Percentiles rank a stretch among this genome's conserved stretches.
phyloP scores from a whole-genome alignment of 805 yeast species.

The Hanseniaspora pseudoguilliermondii region DNA sequence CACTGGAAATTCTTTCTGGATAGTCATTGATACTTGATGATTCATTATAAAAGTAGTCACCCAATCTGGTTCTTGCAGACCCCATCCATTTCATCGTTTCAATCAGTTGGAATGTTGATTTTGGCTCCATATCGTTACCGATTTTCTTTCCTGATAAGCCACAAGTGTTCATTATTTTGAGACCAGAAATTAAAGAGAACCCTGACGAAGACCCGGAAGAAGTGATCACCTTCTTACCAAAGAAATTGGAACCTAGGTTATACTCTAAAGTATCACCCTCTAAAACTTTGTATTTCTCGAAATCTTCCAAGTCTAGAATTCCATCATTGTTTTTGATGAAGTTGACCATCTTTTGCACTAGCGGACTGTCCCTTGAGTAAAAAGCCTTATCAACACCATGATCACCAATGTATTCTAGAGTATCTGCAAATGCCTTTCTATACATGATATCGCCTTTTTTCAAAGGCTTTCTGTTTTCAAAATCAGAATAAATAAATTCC shows the following conservation, averaged over 20 bases:
- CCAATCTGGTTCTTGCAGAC: conserved; percentile 71
- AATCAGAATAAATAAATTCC: conserved; percentile 38
- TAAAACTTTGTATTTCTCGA: conserved; percentile 44
- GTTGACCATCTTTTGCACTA: conserved; percentile 47
- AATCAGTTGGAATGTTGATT: conserved; percentile 51
- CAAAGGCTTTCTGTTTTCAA: conserved; percentile 25
- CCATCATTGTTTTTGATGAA: conserved; percentile 51
- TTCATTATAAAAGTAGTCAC: conserved; percentile 38
- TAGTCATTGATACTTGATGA: conserved; percentile 18
- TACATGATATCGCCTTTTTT: conserved; percentile 46
- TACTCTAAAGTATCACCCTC: conserved; percentile 28
- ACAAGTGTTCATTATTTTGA: conserved; percentile 46
- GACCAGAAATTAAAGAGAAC: conserved; percentile 62
- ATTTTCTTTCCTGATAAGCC: conserved; percentile 15
- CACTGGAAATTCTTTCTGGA: conserved; percentile 32
- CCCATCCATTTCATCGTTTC: conserved; percentile 94
- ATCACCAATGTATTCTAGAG: conserved; percentile 54
- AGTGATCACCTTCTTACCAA: conserved; percentile 15
- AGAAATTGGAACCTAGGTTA: conserved; percentile 21
- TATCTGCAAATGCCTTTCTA: conserved; percentile 52
- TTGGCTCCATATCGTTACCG: conserved; percentile 36
- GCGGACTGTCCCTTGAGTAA: conserved; percentile 70
- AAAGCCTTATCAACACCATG: conserved; percentile 68
- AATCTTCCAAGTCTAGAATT: conserved; percentile 50
- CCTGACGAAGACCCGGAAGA: conserved; percentile 72